Evolutionary conservation across 257 asterid species (phyloP), one percentile per base, ranked within the genome.

Genomic region (Solanum lycopersicoides): DNA sequence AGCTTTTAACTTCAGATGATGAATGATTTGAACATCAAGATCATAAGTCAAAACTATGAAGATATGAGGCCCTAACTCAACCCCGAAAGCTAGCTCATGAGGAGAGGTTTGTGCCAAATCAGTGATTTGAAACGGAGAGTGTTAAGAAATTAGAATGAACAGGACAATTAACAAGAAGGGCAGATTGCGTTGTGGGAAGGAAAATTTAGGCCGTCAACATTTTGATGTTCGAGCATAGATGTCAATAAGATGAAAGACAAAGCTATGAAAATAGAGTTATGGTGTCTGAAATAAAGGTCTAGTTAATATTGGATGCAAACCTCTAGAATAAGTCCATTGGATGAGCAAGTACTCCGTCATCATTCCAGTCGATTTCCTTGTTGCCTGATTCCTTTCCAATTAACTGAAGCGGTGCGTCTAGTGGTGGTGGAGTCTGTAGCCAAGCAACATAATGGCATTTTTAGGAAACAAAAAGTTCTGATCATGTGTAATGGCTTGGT

Each of bases 361-460:
- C 98, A 23, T 92, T 91, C 98, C 99, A 97, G 68, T 86, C 88
- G 41, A 92, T 90, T 9, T 93, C 96, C 88, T 93, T 92, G 42
- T 92, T 91, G 63, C 89, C 89, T n/a, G 88, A 39, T 89, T 94
- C 96, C 83, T 94, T 95, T 87, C 94, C 98, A 34, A 95, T 94
- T 47, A 97, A 83, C 84, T 90, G 86, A 83, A 95, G 95, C 56
- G 99, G 98, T 10, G 88, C 93, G 4, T 95, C 99, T 82, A 97
- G 84, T 18, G 95, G 94, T 65, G 99, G 99, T 6, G 99, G 98
- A 88, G 86, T 93, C 99, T 97, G 96, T 89, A 71, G 21, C 45
- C 39, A 89, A 80, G 90, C 9, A 59, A 44, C 71, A 41, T 21
- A 45, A 50, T 6, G 32, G 23, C 63, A 41, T 32, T 18, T 45